A percentile compares a stretch with the other conserved stretches of the same genome.
Conservation (phyloP, 306 rosid genomes). For the Trifolium fragiferum region DNA sequence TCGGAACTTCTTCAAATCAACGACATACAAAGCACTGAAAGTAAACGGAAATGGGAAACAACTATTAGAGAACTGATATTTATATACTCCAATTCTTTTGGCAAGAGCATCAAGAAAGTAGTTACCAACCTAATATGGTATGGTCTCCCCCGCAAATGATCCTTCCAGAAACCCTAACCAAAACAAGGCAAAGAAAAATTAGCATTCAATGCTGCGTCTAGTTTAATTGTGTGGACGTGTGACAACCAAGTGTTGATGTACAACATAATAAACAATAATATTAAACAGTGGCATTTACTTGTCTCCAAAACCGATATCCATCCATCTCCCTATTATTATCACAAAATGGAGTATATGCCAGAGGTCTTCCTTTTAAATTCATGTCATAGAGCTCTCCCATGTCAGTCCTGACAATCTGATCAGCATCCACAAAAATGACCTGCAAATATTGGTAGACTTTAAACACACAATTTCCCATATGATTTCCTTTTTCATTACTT, state of each 20-base stretch:
- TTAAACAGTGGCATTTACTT: conserved; percentile 59
- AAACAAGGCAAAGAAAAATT: conserved; percentile 32
- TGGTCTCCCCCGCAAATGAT: conserved; percentile 89
- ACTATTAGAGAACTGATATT: conserved; percentile 22
- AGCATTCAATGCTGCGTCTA: conserved; percentile 33
- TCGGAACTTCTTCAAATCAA: conserved; percentile 90
- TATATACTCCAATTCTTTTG: conserved; percentile 27
- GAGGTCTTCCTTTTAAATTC: conserved; percentile 92
- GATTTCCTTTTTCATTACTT: conserved; percentile 2
- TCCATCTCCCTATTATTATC: conserved; percentile 99
- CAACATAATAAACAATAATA: conserved; percentile 11
- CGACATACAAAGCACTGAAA: conserved; percentile 95
- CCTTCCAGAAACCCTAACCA: conserved; percentile 96
- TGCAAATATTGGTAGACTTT: conserved; percentile 54
- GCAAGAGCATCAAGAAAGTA: conserved; percentile 30
- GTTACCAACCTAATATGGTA: conserved; percentile 85
- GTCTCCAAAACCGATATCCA: conserved; percentile 99
- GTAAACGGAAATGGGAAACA: conserved; percentile 41
- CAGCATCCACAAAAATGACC: conserved; percentile 99
- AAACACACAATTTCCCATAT: conserved; percentile 9
- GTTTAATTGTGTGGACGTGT: background rate
- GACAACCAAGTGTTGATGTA: conserved; percentile 22
- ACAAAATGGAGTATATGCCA: conserved; percentile 97
- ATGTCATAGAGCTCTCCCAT: conserved; percentile 99
- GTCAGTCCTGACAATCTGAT: conserved; percentile 92